Evolutionary conservation across 495 filamentous ascomycete species (phyloP).

Genomic region (Tuber borchii): DNA sequence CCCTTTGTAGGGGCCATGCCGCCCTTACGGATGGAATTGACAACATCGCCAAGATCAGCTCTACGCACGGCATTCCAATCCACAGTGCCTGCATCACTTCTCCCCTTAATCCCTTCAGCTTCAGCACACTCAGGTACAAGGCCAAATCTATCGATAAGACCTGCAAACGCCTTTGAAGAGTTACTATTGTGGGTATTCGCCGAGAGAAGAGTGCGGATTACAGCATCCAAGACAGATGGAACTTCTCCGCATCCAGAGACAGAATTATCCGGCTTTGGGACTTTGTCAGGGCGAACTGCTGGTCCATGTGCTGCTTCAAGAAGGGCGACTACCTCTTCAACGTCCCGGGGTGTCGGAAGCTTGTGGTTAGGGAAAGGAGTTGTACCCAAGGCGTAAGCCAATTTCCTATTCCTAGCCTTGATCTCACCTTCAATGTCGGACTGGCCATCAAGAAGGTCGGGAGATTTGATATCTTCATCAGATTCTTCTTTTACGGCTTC

Average conservation of each 20-base stretch:
- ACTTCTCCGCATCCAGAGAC: conserved; percentile 90
- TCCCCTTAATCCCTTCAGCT: conserved; percentile 43
- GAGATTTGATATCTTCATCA: neutral
- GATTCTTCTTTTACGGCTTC: neutral
- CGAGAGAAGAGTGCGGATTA: conserved; percentile 52
- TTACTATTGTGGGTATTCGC: conserved; percentile 36
- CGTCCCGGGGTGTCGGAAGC: conserved; percentile 65
- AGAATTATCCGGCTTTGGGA: conserved; percentile 69
- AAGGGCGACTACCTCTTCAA: conserved; percentile 64
- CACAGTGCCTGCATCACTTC: conserved; percentile 56
- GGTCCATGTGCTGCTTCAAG: conserved; percentile 62
- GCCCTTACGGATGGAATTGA: conserved; percentile 64
- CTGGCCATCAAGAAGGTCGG: neutral
- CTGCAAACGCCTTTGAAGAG: conserved; percentile 55
- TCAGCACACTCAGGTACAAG: conserved; percentile 48
- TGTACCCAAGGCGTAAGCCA: conserved; percentile 21
- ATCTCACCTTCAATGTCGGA: neutral
- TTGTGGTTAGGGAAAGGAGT: conserved; percentile 63
- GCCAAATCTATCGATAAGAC: conserved; percentile 64
- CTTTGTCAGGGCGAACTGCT: conserved; percentile 57
- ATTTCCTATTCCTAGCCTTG: conserved; percentile 2
- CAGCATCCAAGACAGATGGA: conserved; percentile 79
- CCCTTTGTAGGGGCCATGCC: conserved; percentile 67
- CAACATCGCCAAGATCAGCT: conserved; percentile 57
- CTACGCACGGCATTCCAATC: conserved; percentile 77